Evolutionary conservation across 371 early-diverging fungal species (phyloP), one percentile per base, ranked within the genome.

Genomic region (Zopfochytrium polystomum): DNA sequence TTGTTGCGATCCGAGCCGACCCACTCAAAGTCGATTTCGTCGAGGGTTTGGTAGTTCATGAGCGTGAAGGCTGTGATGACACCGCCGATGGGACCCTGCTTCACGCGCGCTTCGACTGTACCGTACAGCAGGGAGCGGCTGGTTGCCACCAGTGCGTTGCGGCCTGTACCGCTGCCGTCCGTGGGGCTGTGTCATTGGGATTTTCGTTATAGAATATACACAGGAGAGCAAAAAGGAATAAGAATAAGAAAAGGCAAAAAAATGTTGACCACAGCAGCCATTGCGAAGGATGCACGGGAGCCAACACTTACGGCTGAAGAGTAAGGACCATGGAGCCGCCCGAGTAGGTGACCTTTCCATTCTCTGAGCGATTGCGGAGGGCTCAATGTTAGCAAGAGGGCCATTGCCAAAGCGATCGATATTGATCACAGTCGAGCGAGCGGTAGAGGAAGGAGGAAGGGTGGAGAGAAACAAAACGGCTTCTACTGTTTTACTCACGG

Each of bases 21-120:
- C 73, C 75, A 78, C 53, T 85, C 85, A 62, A 77, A 75, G 56
- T 86, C 87, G 53, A 86, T 81, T 56, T 86, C 87, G 65, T 86
- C 86, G 4, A 77, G 73, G 31, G 75, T 73, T 49, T 75, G 70
- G 22, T 77, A 79, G 2, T 74, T 74, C 31, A 81, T 66, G 45
- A 81, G 60, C 32, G 82, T 77, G 44, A 86, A 67, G 18, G 85
- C 83, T 11, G 85, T 85, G n/a, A 86, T 79, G 6, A 80, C 79
- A 15, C 87, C 87, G n/a, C 79, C 77, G 4, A 73, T 74, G 6
- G 80, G 68, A 2, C 26, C 22, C 25, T 60, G 60, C 47, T 74
- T 67, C 18, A 86, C 55, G 0, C 58, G 67, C 3, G 80, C 84
- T 43, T 81, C 81, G 7, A 85, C 55, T 15, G 70, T 74, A 5